Base-by-base conservation (phyloP, 75 land plant species). In the Pinus tabuliformis region DNA sequence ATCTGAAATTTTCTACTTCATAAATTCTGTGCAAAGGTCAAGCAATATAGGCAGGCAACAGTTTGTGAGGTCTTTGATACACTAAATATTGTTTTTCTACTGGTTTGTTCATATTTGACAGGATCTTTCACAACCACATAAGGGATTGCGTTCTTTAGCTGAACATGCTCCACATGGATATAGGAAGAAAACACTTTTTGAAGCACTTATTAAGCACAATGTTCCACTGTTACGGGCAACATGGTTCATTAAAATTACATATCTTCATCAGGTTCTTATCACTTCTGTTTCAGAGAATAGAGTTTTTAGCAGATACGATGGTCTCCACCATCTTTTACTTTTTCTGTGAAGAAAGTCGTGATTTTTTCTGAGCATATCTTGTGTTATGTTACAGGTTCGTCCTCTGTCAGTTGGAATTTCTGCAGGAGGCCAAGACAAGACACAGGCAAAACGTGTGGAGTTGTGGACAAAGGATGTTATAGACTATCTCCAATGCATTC, bases 81-180 rank as follows among this genome's bases (percentile, higher is more conserved):
- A 39, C 72, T 68, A 68, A 39, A 42, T 20, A 68, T 42, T 42
- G 72, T 68, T 42, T 68, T 17, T 22, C 36, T 68, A 68, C 72
- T 68, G 52, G 22, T 68, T 68, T 68, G 22, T 68, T 16, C 45
- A 18, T 68, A 30, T 22, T 68, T n/a, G 16, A 72, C 90, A 97
- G 99, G 98, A 92, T 79, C 77, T 97, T 70, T 93, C 99, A 59
- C 98, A 94, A 77, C 86, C 72, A 24, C 91, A 91, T 57, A 97
- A 97, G 84, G 79, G 92, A 63, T 77, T 97, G 72, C 87, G 90
- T 57, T 76, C 84, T 36, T 83, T 97, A 72, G 91, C 99, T 17
- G 98, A 94, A 33, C 95, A 94, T 78, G 92, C 92, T 24, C 99
- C 99, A 45, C 93, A 83, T 89, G 98, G 95, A 22, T 94, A 82